Evolutionary conservation across 148 eudicot species (phyloP), one percentile per base, ranked within the genome.

Genomic region (Camellia sinensis): DNA sequence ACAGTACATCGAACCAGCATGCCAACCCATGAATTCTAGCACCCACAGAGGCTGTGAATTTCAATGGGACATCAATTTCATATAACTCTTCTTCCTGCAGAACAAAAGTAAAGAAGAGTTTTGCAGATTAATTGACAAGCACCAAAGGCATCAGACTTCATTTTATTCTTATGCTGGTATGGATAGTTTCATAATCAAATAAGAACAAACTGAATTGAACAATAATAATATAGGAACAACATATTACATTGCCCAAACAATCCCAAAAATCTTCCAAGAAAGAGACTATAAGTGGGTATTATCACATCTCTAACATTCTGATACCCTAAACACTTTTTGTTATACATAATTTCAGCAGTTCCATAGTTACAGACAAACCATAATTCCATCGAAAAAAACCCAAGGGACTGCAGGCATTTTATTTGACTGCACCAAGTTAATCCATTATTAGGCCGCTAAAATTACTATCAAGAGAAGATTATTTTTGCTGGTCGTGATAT

Each of bases 1-100:
- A 97, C 83, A 97, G 78, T 76, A 97, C 99, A 79, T 97, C 99
- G 84, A 97, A 97, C 99, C 99, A 97, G 84, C 99, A 97, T 7
- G 99, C 98, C 76, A 97, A 67, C 48, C 99, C 99, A 83, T 97
- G 99, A 75, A 97, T 84, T 86, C 99, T 90, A 78, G 95, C 87
- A 76, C 99, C 97, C 83, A 91, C 92, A 43, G 97, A 80, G 3
- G 97, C 86, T 67, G 84, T 86, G 82, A 91, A 97, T 80, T 88
- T 94, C 80, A 97, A 80, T 6, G 98, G 99, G 29, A 97, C 85
- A 71, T 97, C 93, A 68, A 97, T 91, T 85, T 97, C 99, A 82
- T 97, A 92, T 56, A 97, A 81, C 2, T 97, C 91, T 82, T 97
- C 99, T 82, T 97, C 99, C 99, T 97, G 95, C 75, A 88, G 70